Conservation (phyloP, 73 alveolate genomes). For the Paramecium primaurelia region DNA sequence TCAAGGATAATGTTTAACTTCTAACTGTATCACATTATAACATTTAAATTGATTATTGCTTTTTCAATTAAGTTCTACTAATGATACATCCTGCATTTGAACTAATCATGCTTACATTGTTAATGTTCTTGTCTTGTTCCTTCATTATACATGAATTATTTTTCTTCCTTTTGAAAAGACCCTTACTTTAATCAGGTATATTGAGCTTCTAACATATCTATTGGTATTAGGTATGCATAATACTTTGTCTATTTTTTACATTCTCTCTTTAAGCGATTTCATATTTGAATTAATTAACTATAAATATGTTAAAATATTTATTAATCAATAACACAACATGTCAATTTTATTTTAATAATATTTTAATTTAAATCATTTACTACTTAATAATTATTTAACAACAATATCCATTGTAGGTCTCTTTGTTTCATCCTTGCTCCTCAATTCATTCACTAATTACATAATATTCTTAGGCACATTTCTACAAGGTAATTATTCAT, state of each 20-base stretch:
- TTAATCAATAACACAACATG: neutral
- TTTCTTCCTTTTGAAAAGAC: neutral
- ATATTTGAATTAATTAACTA: neutral
- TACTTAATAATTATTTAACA: neutral
- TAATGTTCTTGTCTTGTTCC: neutral
- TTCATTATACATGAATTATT: neutral
- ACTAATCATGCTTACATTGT: neutral
- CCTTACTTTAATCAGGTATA: neutral
- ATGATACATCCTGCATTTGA: conserved; percentile 38
- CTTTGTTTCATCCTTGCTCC: neutral
- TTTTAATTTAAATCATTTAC: neutral
- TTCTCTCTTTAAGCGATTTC: conserved; percentile 24
- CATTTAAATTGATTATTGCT: neutral
- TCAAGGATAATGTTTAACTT: neutral
- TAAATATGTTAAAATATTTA: neutral
- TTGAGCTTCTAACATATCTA: conserved; percentile 26
- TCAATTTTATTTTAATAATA: neutral
- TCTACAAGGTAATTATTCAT: conserved; percentile 52
- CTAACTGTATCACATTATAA: neutral
- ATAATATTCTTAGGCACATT: conserved; percentile 2
- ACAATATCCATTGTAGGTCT: conserved; percentile 25
- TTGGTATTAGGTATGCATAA: neutral
- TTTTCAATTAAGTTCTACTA: neutral
- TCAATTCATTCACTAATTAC: neutral
- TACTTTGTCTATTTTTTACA: conserved; percentile 17